Percentiles rank a stretch among this genome's conserved stretches.
phyloP scores from a whole-genome alignment of 2,329 filamentous ascomycete genomes.

The Fusarium siculi region DNA sequence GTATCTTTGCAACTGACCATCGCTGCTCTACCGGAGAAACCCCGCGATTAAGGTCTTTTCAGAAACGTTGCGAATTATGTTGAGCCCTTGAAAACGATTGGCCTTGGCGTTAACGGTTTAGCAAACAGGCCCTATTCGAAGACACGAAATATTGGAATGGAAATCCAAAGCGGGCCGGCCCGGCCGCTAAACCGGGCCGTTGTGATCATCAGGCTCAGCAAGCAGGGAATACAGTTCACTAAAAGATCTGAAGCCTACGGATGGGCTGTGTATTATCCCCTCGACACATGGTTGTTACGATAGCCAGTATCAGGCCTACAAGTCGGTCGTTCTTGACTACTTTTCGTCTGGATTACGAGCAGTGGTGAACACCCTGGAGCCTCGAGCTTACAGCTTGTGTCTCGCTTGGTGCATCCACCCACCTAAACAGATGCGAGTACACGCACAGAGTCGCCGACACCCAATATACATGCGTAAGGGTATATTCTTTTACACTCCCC shows the following conservation, averaged over 20 bases:
- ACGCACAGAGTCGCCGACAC: slow-evolving; percentile 19
- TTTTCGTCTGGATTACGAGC: slow-evolving; percentile 26
- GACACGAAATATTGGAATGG: slow-evolving; percentile 20
- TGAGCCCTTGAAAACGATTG: background rate
- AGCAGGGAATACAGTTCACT: slow-evolving; percentile 15
- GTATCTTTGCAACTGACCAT: slow-evolving; percentile 24
- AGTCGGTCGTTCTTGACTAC: slow-evolving; percentile 28
- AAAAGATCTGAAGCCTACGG: slow-evolving; percentile 16
- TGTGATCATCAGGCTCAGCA: slow-evolving; percentile 32
- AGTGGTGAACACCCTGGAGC: slow-evolving; percentile 27
- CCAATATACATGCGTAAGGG: slow-evolving; percentile 31
- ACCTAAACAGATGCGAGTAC: slow-evolving; percentile 25
- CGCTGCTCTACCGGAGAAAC: slow-evolving; percentile 1
- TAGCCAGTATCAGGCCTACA: slow-evolving; percentile 25
- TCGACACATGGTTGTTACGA: slow-evolving; percentile 20
- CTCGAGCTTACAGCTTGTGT: slow-evolving; percentile 29
- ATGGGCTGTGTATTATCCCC: slow-evolving; percentile 26
- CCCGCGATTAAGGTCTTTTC: background rate
- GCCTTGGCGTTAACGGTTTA: background rate
- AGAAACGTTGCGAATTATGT: background rate
- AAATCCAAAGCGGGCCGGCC: slow-evolving; percentile 41
- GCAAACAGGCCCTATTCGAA: slow-evolving; percentile 4
- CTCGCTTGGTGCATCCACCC: slow-evolving; percentile 34
- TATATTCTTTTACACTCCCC: slow-evolving; percentile 31
- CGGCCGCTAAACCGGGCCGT: slow-evolving; percentile 42